These are phyloP conservation scores for Castanospermum australe DNA, from an alignment of 306 rosid genomes.

Conservation along the genomic window DNA sequence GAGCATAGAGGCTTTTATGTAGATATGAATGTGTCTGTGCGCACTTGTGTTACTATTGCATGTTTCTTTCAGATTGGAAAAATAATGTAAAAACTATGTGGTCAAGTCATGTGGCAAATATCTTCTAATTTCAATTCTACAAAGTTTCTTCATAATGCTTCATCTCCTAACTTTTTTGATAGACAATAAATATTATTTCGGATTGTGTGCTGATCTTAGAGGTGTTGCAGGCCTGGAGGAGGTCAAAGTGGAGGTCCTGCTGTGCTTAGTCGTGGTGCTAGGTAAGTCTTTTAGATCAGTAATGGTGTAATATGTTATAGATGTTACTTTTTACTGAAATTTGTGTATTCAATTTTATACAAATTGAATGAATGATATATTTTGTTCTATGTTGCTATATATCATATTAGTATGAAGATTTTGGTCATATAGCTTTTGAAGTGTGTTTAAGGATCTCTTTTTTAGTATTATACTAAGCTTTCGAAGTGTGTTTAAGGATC, in stretches of 20 bases:
- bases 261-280: slow-evolving; percentile 37
- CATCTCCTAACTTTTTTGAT: not conserved
- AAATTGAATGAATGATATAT: not conserved
- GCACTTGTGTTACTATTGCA: not conserved
- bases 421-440: not conserved
- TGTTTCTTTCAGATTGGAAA: not conserved
- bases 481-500: not conserved
- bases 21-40: not conserved
- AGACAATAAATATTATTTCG: not conserved
- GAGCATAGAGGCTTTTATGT: not conserved
- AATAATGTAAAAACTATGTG: not conserved
- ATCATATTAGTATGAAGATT: not conserved
- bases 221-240: slow-evolving; percentile 50
- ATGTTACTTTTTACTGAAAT: not conserved
- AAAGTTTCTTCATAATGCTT: not conserved
- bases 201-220: slow-evolving; percentile 8
- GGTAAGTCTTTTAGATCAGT: slow-evolving; percentile 35
- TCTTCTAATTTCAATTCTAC: not conserved
- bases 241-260: slow-evolving; percentile 41
- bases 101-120: not conserved
- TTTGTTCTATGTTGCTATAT: not conserved
- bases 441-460: not conserved
- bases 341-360: not conserved
- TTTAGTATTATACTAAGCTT: too few relatives aligned
- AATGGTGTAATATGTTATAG: not conserved